Evolutionary conservation across 257 asterid genomes (phyloP), one percentile per base, ranked within the genome.

Genomic region (Misopates orontium): DNA sequence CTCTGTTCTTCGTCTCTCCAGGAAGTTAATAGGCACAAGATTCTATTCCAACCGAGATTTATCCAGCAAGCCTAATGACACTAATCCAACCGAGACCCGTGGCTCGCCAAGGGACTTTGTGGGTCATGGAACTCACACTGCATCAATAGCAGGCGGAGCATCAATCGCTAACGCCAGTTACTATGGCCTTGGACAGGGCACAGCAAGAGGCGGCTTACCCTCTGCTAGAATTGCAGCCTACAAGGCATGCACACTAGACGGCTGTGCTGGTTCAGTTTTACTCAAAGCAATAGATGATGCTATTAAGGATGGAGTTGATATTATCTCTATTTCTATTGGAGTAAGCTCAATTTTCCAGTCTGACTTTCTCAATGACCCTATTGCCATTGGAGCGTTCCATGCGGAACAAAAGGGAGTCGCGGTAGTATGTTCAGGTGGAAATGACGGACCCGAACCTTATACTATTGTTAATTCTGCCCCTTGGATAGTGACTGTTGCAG

Each of bases 401-500:
- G 96, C 96, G 1, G 79, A 74, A 14, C 75, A 86, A 56, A 79
- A 45, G 66, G 89, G 96, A 25, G 71, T 86, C 16, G 44, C 60
- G 67, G 95, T 84, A 1, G 88, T 88, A 55, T 85, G 91, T 44
- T 86, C 96, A 0, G 95, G 76, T 44, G 96, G 96, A 6, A 88
- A 88, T 44, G 91, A 84, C 41, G 96, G 96, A 10, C 91, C 95
- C 9, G 64, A 60, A 25, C 73, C 86, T 36, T 73, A 66, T 59
- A 88, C 95, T 8, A 31, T 86, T 20, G 87, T 83, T 18, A 88
- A 84, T 61, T 68, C 84, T 22, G 95, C 96, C 54, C 95, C 95
- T n/a, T 88, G 95, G 96, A 78, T 88, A 24, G 78, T 88, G 75
- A 88, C 95, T 1, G 84, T 88, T 0, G 95, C 87, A 47, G 95